Evolutionary conservation across 2,329 filamentous ascomycete species (phyloP).

Genomic region (Lachnellula subtilissima): DNA sequence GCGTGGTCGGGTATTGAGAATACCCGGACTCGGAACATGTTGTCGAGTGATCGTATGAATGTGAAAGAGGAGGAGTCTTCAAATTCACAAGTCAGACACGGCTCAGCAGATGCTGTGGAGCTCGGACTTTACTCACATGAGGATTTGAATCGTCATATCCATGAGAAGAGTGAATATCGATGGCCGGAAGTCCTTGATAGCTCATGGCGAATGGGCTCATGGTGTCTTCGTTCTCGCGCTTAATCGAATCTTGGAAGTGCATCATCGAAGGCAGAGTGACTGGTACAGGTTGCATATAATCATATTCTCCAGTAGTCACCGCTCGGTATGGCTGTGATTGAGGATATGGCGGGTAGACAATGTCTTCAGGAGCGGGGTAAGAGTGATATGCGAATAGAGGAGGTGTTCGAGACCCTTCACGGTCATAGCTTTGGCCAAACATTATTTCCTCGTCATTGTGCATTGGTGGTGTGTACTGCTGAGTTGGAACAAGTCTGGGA

Average conservation of each 20-base stretch:
- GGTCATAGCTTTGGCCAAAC: constrained; percentile 61
- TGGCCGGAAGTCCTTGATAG: constrained; percentile 57
- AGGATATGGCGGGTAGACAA: constrained; percentile 56
- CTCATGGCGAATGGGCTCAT: constrained; percentile 60
- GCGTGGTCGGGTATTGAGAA: constrained; percentile 59
- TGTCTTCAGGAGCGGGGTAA: constrained; percentile 63
- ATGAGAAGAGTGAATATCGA: constrained; percentile 57
- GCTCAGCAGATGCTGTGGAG: constrained; percentile 5
- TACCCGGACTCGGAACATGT: constrained; percentile 58
- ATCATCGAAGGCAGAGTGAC: constrained; percentile 61
- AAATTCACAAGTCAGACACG: constrained; percentile 16
- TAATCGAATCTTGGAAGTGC: constrained; percentile 60
- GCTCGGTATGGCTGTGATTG: constrained; percentile 49
- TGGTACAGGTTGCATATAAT: constrained; percentile 52
- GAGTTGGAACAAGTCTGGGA: constrained; percentile 42
- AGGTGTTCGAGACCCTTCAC: constrained; percentile 67
- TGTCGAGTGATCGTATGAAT: constrained; percentile 65
- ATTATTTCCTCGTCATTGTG: constrained; percentile 59
- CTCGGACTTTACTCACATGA: constrained; percentile 62
- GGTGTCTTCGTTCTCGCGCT: constrained; percentile 59
- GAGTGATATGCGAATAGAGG: constrained; percentile 63
- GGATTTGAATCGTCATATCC: constrained; percentile 64
- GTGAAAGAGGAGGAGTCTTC: constrained; percentile 73
- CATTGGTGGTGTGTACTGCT: constrained; percentile 56
- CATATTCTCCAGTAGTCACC: constrained; percentile 45